A percentile compares a stretch with the other conserved stretches of the same genome.
Conservation (phyloP, 805 yeast species). For the Zygosaccharomyces lentus region DNA sequence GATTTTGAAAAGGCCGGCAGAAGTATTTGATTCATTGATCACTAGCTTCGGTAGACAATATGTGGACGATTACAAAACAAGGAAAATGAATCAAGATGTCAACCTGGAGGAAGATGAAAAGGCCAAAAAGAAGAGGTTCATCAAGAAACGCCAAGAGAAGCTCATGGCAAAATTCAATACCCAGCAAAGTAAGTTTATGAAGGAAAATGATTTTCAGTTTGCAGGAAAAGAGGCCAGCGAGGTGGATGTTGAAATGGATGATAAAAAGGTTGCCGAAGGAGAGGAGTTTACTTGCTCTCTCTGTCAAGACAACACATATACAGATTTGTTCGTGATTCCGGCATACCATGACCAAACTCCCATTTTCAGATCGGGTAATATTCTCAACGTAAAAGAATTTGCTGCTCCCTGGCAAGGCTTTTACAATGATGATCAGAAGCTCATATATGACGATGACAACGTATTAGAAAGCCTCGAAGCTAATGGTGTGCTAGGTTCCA, state of each 20-base stretch:
- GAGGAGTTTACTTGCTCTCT: conserved; percentile 47
- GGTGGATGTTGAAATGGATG: conserved; percentile 38
- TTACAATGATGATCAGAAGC: conserved; percentile 23
- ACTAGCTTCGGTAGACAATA: conserved; percentile 56
- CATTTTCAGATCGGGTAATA: conserved; percentile 42
- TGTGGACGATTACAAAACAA: conserved; percentile 46
- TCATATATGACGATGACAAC: conserved; percentile 21
- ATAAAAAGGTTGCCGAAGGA: conserved; percentile 27
- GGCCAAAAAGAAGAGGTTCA: conserved; percentile 53
- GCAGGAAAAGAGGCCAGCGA: conserved; percentile 16
- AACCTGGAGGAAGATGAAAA: conserved; percentile 47
- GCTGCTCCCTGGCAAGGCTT: conserved; percentile 32
- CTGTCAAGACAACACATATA: conserved; percentile 52
- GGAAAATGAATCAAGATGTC: conserved; percentile 40
- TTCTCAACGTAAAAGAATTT: conserved; percentile 28
- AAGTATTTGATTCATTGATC: conserved; percentile 47
- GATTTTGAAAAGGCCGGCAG: conserved; percentile 43
- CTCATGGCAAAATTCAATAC: conserved; percentile 59
- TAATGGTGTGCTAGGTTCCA: conserved; percentile 15
- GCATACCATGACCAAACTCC: conserved; percentile 45
- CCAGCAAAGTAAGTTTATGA: conserved; percentile 73
- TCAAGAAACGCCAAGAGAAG: conserved; percentile 57
- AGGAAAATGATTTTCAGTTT: conserved; percentile 42
- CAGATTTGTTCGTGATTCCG: conserved; percentile 57
- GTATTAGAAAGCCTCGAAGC: conserved; percentile 18